Evolutionary conservation across 106 monocot genomes (phyloP).

Genomic region (Dendrobium catenatum): DNA sequence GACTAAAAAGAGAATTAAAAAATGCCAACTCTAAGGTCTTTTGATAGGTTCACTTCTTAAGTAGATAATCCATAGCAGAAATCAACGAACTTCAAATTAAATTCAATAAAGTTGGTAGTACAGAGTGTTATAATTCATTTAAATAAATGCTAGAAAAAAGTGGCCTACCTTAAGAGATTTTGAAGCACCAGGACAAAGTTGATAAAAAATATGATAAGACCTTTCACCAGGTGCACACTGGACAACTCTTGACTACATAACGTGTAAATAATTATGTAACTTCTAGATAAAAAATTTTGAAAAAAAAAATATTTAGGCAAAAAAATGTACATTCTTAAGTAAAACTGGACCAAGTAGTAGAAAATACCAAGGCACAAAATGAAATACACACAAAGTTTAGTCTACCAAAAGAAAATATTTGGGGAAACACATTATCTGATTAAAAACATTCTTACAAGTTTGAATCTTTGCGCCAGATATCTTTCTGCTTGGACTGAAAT

Average conservation of each 20-base stretch:
- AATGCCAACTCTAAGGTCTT: background rate
- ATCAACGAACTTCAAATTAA: background rate
- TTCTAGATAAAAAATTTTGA: background rate
- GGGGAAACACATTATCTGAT: background rate
- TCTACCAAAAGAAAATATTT: constrained; percentile 6
- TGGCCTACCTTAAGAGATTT: constrained; percentile 59
- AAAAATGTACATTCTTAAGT: constrained; percentile 79
- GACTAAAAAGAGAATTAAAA: background rate
- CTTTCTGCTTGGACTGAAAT: constrained; percentile 77
- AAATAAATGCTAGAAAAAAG: background rate
- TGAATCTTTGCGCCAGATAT: constrained; percentile 96
- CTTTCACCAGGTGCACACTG: constrained; percentile 77
- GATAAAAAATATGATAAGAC: constrained; percentile 45
- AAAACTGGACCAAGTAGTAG: constrained; percentile 43
- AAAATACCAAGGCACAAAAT: constrained; percentile 5
- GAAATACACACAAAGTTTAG: constrained; percentile 9
- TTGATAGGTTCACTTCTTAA: background rate
- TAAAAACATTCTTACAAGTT: constrained; percentile 55
- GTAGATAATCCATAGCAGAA: background rate
- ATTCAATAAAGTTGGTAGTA: background rate
- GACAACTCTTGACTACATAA: constrained; percentile 91
- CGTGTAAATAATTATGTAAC: constrained; percentile 9
- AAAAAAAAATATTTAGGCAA: constrained; percentile 6
- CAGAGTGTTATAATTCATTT: background rate
- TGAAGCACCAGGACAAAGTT: constrained; percentile 89